Conservation (phyloP, 148 eudicot species). For the Tetragonia tetragonoides region DNA sequence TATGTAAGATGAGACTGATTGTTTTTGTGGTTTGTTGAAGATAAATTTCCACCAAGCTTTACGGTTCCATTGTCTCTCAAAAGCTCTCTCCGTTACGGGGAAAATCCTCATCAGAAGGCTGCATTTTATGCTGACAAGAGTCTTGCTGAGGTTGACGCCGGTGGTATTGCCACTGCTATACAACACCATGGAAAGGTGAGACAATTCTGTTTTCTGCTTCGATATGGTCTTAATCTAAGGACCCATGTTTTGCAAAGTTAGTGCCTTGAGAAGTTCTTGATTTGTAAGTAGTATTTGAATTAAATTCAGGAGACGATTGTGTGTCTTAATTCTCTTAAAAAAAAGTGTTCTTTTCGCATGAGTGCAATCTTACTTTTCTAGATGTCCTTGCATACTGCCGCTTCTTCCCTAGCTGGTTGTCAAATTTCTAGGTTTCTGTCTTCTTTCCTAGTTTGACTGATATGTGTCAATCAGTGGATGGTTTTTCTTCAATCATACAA, state of each 20-base stretch:
- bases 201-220: neutral
- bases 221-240: neutral
- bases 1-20: neutral
- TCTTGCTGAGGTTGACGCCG: conserved; percentile 83
- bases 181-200: conserved; percentile 98
- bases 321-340: neutral
- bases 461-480: too few relatives aligned
- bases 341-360: neutral
- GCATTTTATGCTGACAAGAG: conserved; percentile 90
- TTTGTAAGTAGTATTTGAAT: neutral
- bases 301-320: neutral
- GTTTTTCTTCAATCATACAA: too few relatives aligned
- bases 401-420: too few relatives aligned
- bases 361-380: too few relatives aligned
- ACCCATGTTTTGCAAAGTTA: neutral
- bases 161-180: conserved; percentile 91
- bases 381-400: too few relatives aligned
- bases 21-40: conserved; percentile 34
- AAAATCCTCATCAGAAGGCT: conserved; percentile 97
- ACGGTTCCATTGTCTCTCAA: conserved; percentile 69
- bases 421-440: too few relatives aligned
- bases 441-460: too few relatives aligned
- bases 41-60: conserved; percentile 76
- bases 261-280: neutral
- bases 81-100: conserved; percentile 91